Evolutionary conservation across 257 asterid species (phyloP), one percentile per base, ranked within the genome.

Genomic region (Solanum ahanhuiri): DNA sequence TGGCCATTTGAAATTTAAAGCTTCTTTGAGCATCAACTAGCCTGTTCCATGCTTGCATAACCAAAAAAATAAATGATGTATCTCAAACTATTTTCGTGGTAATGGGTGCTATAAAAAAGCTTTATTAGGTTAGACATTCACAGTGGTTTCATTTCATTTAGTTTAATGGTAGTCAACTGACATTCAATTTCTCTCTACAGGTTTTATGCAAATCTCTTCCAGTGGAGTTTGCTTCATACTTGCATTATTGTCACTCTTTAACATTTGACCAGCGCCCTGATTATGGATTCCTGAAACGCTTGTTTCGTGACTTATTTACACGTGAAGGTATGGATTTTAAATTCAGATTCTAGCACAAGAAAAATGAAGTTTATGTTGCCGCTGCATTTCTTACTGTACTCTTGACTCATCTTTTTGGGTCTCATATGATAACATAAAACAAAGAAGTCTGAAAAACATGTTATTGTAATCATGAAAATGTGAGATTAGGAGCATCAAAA

Each of bases 191-290:
- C 63, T 67, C 35, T 12, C 75, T 20, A 41, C 73, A 90, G 92
- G 92, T 88, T 73, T 54, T 90, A 48, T 88, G 92, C 90, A 88
- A 87, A 87, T 83, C 92, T 30, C 88, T 85, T 69, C 90, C 91
- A 3, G 92, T 88, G 90, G 91, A 90, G 72, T 90, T 90, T 51
- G 91, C 92, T n/a, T 90, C 92, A 30, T 90, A 90, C 79, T 86
- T 90, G 57, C 91, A 89, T 51, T 90, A 90, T 69, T 90, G 92
- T 54, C 92, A 89, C 81, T 87, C 92, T 0, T 82, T 90, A 81
- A 86, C 92, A 63, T 90, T 90, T 73, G 91, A 90, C 70, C 92
- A 90, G 87, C 87, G 89, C 14, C 91, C 91, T 11, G 91, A 88
- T 77, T 90, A 88, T 64, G 91, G 92, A 71, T 88, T 88, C 87